A percentile compares a stretch with the other conserved stretches of the same genome.
Evolutionary conservation across 1,139 yeast species (phyloP).

Genomic region (Suhomyces panamericanus): DNA sequence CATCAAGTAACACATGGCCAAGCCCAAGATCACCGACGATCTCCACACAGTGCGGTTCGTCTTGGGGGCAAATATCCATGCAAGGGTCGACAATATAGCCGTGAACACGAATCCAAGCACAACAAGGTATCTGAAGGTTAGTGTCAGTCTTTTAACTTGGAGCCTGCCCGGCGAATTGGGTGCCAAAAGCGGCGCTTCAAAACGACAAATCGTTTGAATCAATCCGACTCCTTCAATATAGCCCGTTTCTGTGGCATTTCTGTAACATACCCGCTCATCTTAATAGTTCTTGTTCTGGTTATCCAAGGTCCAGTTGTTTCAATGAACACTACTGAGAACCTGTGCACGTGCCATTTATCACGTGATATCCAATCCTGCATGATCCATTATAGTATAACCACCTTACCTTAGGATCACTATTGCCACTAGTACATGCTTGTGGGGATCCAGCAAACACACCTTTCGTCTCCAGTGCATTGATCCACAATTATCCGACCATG

Average conservation of each 20-base stretch:
- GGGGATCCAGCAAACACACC: too few species aligned
- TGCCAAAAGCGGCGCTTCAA: not conserved
- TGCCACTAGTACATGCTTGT: too few species aligned
- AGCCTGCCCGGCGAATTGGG: not conserved
- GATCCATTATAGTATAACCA: not conserved
- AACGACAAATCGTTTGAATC: not conserved
- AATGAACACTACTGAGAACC: not conserved
- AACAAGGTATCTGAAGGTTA: constrained; percentile 65
- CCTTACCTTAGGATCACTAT: too few species aligned
- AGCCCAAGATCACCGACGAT: constrained; percentile 76
- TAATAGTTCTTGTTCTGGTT: not conserved
- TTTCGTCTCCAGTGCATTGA: too few species aligned
- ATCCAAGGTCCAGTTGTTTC: not conserved
- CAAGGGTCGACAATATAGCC: constrained; percentile 59
- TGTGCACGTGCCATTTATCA: not conserved
- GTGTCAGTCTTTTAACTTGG: constrained; percentile 4
- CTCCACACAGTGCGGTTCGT: constrained; percentile 79
- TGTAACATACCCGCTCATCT: constrained; percentile 30
- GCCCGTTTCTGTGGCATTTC: not conserved
- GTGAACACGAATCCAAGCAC: constrained; percentile 61
- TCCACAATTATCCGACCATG: not conserved
- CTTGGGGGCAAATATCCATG: constrained; percentile 65
- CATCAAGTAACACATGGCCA: constrained; percentile 90
- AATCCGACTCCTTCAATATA: not conserved
- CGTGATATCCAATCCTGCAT: not conserved